Conservation (phyloP, 768 basidiomycete species). For the Suillus lakei region DNA sequence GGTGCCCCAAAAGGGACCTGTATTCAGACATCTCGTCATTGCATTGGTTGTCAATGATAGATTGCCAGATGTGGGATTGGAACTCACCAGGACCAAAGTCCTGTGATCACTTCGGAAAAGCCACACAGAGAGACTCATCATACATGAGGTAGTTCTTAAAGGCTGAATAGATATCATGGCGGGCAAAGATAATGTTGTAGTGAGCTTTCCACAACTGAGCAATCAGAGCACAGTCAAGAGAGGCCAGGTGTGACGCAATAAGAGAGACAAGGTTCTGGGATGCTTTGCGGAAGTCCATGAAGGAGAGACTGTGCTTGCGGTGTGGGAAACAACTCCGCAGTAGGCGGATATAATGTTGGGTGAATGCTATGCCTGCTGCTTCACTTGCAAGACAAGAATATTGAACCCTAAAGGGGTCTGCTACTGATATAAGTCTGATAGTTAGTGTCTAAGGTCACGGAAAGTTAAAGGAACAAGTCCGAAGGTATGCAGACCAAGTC, state of each 20-base stretch:
- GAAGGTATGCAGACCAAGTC: no score
- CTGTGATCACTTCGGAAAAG: not conserved
- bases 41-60: not conserved
- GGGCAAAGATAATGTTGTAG: not conserved
- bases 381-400: no score
- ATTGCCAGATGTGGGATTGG: not conserved
- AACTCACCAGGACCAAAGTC: not conserved
- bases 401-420: no score
- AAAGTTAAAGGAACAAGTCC: no score
- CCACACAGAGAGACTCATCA: not conserved
- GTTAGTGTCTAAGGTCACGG: no score
- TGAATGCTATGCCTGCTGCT: no score
- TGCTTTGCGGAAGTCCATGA: no score
- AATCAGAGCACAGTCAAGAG: not conserved
- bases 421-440: no score
- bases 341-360: no score
- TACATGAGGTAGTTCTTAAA: not conserved
- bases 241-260: no score
- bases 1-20: not conserved
- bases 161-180: not conserved
- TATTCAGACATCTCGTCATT: not conserved
- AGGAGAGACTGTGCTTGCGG: not conserved
- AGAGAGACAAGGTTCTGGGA: not conserved
- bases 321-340: no score
- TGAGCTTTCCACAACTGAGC: not conserved